Base-by-base conservation (phyloP, 495 filamentous ascomycete genomes). In the Penicillium macrosclerotiorum region DNA sequence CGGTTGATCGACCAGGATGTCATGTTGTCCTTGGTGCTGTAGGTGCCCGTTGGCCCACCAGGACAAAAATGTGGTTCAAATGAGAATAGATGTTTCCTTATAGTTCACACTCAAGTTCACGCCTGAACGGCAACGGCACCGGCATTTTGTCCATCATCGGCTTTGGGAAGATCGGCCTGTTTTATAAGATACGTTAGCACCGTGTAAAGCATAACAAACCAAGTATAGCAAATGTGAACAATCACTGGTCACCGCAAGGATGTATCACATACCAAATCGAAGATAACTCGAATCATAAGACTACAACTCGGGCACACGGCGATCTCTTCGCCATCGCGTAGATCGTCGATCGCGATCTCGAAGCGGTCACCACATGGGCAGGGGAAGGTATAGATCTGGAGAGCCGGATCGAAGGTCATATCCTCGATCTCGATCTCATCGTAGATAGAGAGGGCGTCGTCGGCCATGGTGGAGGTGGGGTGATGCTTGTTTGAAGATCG, bases 341-440 rank as follows among this genome's bases (percentile, higher is more conserved):
- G 68, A 64, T 97, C 91, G 30, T 74, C 76, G 37, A 97, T 81
- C 13, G 78, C 78, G 60, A 98, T 97, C 72, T 96, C 88, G 72
- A 98, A 98, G 26, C 89, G 84, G 71, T 98, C 93, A 66, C 93
- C 93, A 66, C 93, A 98, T 0, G 93, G 93, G 63, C 93, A 98
- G 12, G 93, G 93, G 66, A 90, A 96, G 65, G 90, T 87, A 69
- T 95, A 98, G 58, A 95, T 82, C 65, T 94, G 83, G 16, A 89
- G 74, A 3, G 76, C 76, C 18, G 83, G 69, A 66, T 98, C 90
- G 67, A 81, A 98, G 61, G 89, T 93, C 88, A 97, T 95, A 65
- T 98, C 93, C 65, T 98, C 93, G 77, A 98, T 96, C 64, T 98
- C 93, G 71, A 98, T 90, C 68, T 98, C 92, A 68, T 98, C 93